A percentile compares a stretch with the other conserved stretches of the same genome.
These are phyloP conservation scores for Cardamine resedifolia DNA, from an alignment of 345 rosid genomes.

Conservation along the genomic window DNA sequence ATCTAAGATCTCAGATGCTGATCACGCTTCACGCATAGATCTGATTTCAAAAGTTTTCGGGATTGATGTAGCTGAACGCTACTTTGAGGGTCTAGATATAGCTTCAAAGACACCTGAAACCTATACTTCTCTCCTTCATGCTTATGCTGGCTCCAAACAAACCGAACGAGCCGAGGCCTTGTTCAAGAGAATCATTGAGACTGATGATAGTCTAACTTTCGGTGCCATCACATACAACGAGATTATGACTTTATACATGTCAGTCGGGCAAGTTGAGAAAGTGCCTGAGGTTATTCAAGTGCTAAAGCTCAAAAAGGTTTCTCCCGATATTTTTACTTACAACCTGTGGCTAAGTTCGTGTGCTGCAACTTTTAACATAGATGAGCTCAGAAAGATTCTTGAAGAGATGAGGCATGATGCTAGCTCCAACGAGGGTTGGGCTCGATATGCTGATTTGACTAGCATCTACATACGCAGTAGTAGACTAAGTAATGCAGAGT, in stretches of 20 bases:
- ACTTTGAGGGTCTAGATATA: slow-evolving; percentile 64
- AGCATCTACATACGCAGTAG: slow-evolving; percentile 57
- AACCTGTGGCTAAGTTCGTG: slow-evolving; percentile 90
- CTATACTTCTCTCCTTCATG: slow-evolving; percentile 90
- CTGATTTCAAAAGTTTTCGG: slow-evolving; percentile 89
- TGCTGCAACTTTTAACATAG: slow-evolving; percentile 62
- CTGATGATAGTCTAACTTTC: slow-evolving; percentile 46
- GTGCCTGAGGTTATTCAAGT: slow-evolving; percentile 57
- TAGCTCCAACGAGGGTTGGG: slow-evolving; percentile 57
- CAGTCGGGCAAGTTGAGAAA: slow-evolving; percentile 84
- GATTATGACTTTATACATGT: slow-evolving; percentile 93
- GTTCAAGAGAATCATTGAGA: slow-evolving; percentile 55
- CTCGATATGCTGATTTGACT: slow-evolving; percentile 51
- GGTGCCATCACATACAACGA: slow-evolving; percentile 77
- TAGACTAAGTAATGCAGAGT: slow-evolving; percentile 47
- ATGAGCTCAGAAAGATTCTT: slow-evolving; percentile 57
- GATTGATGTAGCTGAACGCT: slow-evolving; percentile 83
- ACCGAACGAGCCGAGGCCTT: slow-evolving; percentile 65
- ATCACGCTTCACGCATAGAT: slow-evolving; percentile 69
- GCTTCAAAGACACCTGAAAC: slow-evolving; percentile 69
- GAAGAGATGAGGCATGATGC: slow-evolving; percentile 65
- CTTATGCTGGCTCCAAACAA: slow-evolving; percentile 61
- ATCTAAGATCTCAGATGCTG: slow-evolving; percentile 58
- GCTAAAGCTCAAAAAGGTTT: slow-evolving; percentile 55
- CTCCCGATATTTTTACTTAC: slow-evolving; percentile 79